Conservation (phyloP, 2,329 filamentous ascomycete species). For the Fusarium pseudograminearum region DNA sequence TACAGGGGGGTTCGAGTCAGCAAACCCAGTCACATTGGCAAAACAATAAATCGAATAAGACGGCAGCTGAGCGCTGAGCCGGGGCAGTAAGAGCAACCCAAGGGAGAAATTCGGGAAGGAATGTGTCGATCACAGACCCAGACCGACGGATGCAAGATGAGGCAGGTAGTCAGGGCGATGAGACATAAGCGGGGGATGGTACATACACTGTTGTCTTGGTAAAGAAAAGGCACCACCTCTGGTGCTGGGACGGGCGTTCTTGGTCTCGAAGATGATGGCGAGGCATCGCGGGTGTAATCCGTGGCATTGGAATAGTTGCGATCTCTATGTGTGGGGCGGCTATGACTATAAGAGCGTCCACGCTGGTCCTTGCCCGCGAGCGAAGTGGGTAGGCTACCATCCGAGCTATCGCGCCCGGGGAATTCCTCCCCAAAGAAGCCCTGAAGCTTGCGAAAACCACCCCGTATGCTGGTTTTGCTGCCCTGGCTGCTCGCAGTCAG, state of each 20-base stretch:
- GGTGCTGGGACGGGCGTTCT: conserved; percentile 88
- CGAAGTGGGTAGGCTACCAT: conserved; percentile 70
- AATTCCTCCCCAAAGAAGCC: conserved; percentile 95
- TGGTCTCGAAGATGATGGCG: conserved; percentile 81
- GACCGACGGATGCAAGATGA: conserved; percentile 13
- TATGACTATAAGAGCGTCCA: conserved; percentile 72
- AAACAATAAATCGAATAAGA: conserved; percentile 2
- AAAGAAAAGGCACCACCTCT: conserved; percentile 97
- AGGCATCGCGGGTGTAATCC: conserved; percentile 78
- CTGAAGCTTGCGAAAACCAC: conserved; percentile 84
- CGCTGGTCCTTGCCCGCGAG: conserved; percentile 68
- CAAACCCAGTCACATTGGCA: conserved; percentile 26
- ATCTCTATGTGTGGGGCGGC: conserved; percentile 70
- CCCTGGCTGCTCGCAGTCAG: conserved; percentile 83
- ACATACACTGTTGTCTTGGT: conserved; percentile 82
- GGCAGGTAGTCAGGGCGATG: conserved; percentile 33
- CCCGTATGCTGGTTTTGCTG: conserved; percentile 78
- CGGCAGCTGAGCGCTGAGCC: conserved; percentile 9
- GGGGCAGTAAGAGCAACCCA: conserved; percentile 19
- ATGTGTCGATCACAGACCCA: conserved; percentile 33
- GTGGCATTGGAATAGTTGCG: conserved; percentile 84
- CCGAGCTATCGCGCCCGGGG: conserved; percentile 78
- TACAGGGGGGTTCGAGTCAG: conserved; percentile 51
- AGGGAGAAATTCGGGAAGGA: conserved; percentile 28
- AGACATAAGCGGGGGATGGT: conserved; percentile 43